These are phyloP conservation scores for Cercophora sp. DNA, from an alignment of 495 filamentous ascomycete species.

Conservation along the genomic window DNA sequence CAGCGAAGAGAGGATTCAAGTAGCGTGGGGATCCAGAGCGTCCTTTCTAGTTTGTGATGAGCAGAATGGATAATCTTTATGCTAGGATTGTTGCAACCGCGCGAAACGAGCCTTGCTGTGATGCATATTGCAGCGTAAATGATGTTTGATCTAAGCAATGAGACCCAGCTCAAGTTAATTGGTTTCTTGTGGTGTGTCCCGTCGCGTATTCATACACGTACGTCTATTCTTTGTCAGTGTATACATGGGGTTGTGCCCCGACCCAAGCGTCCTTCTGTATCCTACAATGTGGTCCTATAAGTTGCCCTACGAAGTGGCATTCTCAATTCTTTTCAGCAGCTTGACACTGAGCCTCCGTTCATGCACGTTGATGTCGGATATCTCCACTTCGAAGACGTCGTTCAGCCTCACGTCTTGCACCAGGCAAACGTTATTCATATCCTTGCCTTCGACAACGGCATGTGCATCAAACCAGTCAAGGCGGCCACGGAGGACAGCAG, in stretches of 20 bases:
- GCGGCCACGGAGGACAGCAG: slow-evolving; percentile 22
- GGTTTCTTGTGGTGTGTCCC: no score
- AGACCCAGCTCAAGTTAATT: no score
- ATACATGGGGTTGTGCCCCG: no score
- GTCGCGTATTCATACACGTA: no score
- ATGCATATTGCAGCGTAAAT: no score
- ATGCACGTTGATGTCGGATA: slow-evolving; percentile 55
- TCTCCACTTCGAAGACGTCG: slow-evolving; percentile 57
- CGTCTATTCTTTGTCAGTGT: no score
- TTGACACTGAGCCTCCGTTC: slow-evolving; percentile 47
- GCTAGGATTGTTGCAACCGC: no score
- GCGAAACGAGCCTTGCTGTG: no score
- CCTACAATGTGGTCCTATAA: not conserved
- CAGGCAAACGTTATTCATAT: slow-evolving; percentile 26
- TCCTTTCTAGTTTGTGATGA: slow-evolving; percentile 52
- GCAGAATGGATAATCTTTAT: no score
- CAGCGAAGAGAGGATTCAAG: slow-evolving; percentile 75
- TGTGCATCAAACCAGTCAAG: slow-evolving; percentile 39
- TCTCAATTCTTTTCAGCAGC: slow-evolving; percentile 31
- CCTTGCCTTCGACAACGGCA: slow-evolving; percentile 29
- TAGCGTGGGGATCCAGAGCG: slow-evolving; percentile 74
- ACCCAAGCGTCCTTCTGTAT: not conserved
- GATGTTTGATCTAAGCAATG: no score
- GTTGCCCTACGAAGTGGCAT: not conserved
- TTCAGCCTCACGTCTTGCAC: slow-evolving; percentile 38